Base-by-base conservation (phyloP, 2,329 filamentous ascomycete species). In the Colletotrichum plurivorum region DNA sequence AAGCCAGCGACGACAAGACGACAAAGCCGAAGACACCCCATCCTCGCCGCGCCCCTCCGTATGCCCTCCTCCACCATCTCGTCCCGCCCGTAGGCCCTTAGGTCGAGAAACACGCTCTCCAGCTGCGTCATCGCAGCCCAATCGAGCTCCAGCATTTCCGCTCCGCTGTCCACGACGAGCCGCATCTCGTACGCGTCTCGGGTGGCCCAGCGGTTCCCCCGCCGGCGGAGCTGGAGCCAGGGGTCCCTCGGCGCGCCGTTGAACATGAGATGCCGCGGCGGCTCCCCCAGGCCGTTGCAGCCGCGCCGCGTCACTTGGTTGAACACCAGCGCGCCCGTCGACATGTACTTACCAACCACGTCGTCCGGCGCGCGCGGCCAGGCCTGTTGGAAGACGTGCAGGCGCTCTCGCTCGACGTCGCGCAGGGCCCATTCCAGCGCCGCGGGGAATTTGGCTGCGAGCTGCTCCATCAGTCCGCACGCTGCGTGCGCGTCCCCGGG, bases 101-200 rank as follows among this genome's bases (percentile, higher is more conserved):
- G 57, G 48, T 70, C 67, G 13, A 70, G 57, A n/a, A 68, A 70
- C 6, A 70, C 45, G 8, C 20, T 68, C 57, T 70, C 67, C 12
- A 70, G 53, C 41, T 39, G 56, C 41, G 57, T 54, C 67, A 70
- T 58, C 16, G 36, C 57, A 6, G 18, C 10, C 67, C 67, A 70
- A 9, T 49, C 53, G 9, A 70, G 46, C 20, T 55, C 52, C 13
- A 58, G 3, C 22, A 62, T 25, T 6, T 43, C 57, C 25, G 18
- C 20, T 0, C 31, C 66, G 43, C 22, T 27, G 20, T 67, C 51
- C 16, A 69, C 43, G 22, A 69, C 22, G 12, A 69, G n/a, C 16
- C 25, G 27, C 67, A 69, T 51, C 51, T 53, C 63, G 31, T 56
- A 51, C 6, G 18, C 39, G 22, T 22, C 16, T 5, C n/a, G 31